These are phyloP conservation scores for Sporothrix mexicana DNA, from an alignment of 2,329 filamentous ascomycete species.

Conservation along the genomic window DNA sequence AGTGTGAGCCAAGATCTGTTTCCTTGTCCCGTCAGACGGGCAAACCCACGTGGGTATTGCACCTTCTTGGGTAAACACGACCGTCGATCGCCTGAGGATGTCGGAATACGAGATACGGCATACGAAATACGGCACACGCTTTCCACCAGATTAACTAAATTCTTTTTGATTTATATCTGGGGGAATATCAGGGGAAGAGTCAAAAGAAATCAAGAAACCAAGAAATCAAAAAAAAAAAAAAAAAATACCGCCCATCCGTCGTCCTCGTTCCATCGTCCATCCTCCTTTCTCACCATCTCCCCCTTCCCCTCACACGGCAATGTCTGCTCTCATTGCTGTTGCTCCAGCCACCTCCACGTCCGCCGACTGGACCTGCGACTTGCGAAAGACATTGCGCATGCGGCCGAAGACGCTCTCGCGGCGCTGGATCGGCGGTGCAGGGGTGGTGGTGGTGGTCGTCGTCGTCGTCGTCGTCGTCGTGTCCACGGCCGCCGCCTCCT, in stretches of 20 bases:
- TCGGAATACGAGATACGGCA: no score
- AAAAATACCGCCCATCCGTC: neutral
- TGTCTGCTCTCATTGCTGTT: constrained; percentile 17
- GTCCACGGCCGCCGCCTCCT: no score
- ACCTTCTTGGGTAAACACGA: no score
- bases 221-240: neutral
- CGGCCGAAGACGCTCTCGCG: constrained; percentile 32
- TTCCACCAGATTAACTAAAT: neutral
- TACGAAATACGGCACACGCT: no score
- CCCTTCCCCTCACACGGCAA: constrained; percentile 3
- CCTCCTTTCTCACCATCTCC: neutral
- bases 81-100: no score
- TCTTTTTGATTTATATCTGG: neutral
- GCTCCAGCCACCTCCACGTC: neutral
- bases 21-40: no score
- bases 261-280: neutral
- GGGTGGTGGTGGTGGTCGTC: neutral
- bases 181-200: neutral
- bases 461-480: no score
- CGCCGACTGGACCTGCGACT: neutral
- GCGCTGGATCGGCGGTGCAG: neutral
- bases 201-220: neutral
- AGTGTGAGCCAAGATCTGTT: neutral
- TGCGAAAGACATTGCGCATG: constrained; percentile 34
- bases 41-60: no score